These are phyloP conservation scores for Trichomonascaceae sp. DNA, from an alignment of 1,139 yeast species.

Conservation along the genomic window DNA sequence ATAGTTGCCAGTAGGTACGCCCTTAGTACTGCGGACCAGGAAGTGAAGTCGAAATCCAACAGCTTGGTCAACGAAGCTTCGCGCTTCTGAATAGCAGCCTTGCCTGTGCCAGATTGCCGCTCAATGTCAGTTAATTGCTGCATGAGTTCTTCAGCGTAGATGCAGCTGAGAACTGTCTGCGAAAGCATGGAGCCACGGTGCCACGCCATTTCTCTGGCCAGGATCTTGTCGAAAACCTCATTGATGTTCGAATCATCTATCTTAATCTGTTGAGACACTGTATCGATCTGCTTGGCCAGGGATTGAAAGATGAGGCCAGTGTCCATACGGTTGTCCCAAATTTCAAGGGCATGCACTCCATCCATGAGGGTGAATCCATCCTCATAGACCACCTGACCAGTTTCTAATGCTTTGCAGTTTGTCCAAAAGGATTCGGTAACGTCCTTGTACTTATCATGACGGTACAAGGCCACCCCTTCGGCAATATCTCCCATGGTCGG, in stretches of 20 bases:
- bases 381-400: constrained; percentile 20
- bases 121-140: constrained; percentile 8
- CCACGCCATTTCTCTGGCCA: constrained; percentile 27
- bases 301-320: constrained; percentile 24
- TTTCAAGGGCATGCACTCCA: constrained; percentile 28
- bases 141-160: constrained; percentile 24
- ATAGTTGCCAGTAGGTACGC: constrained; percentile 17
- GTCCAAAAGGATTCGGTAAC: constrained; percentile 15
- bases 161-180: constrained; percentile 25
- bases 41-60: constrained; percentile 1
- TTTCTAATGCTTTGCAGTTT: constrained; percentile 11
- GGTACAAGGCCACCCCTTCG: constrained; percentile 10
- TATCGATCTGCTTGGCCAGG: constrained; percentile 15
- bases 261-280: too few species aligned
- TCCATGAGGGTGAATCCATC: constrained; percentile 20
- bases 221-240: constrained; percentile 20
- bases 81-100: neutral
- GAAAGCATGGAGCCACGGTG: constrained; percentile 25
- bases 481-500: too few species aligned
- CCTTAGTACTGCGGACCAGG: constrained; percentile 15
- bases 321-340: constrained; percentile 28
- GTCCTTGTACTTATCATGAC: constrained; percentile 15
- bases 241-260: constrained; percentile 8
- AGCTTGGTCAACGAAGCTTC: neutral
- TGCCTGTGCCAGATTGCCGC: neutral